These are phyloP conservation scores for Trichopus zeylanicus DNA, from an alignment of 116 monocot genomes.

Conservation along the genomic window DNA sequence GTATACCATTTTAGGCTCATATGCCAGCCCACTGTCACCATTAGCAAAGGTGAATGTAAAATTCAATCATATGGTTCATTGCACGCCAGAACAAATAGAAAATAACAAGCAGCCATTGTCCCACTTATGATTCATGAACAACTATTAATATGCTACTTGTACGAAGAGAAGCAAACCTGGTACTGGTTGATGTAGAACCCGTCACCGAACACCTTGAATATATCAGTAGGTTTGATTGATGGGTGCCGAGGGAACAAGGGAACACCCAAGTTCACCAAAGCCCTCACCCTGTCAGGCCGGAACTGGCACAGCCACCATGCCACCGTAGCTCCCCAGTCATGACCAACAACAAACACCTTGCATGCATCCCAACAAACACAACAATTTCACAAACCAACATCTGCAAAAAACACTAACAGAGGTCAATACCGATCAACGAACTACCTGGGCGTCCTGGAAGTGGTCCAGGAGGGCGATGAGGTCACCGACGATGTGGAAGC, in stretches of 20 bases:
- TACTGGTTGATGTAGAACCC: conserved; percentile 17
- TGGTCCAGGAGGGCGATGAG: conserved; percentile 17
- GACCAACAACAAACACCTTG: conserved; percentile 23
- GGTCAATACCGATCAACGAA: neutral
- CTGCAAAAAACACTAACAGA: neutral
- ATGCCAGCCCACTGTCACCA: no score
- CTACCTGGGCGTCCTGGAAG: conserved; percentile 2
- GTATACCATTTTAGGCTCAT: no score
- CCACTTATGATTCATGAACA: no score
- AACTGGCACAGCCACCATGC: conserved; percentile 24
- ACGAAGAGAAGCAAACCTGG: conserved; percentile 1
- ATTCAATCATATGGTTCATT: no score
- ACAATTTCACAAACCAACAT: neutral
- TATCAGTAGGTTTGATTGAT: conserved; percentile 5
- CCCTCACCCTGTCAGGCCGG: conserved; percentile 21
- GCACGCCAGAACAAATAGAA: no score
- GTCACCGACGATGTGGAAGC: conserved; percentile 25
- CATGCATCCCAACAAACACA: neutral
- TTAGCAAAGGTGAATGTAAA: no score
- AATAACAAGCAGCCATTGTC: no score
- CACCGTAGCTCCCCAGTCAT: conserved; percentile 21
- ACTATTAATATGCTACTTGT: no score
- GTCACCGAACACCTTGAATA: conserved; percentile 5
- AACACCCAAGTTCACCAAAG: conserved; percentile 10
- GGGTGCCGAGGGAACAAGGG: conserved; percentile 9